Evolutionary conservation across 495 filamentous ascomycete species (phyloP).

Genomic region (Penicillium desertorum): DNA sequence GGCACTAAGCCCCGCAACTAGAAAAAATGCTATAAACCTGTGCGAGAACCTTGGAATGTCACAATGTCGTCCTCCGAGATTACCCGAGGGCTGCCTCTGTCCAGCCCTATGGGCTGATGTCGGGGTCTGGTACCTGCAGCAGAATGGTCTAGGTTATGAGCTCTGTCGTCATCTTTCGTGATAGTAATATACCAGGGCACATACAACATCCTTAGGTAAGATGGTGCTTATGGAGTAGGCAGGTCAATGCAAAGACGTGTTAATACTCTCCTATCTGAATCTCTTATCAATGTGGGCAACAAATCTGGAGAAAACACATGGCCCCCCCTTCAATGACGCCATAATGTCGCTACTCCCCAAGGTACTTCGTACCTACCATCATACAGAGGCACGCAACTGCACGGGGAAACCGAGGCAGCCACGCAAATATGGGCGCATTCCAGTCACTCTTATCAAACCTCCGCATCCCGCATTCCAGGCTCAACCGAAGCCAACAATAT

Average conservation of each 20-base stretch:
- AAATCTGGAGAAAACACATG: conserved; percentile 8
- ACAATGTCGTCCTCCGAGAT: conserved; percentile 25
- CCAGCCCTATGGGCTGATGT: conserved; percentile 21
- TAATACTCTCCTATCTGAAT: background rate
- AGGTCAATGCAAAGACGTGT: background rate
- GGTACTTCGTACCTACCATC: background rate
- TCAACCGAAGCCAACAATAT: background rate
- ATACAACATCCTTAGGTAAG: background rate
- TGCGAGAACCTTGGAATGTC: conserved; percentile 15
- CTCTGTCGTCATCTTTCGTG: conserved; percentile 6
- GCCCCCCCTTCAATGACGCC: background rate
- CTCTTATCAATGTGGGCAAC: conserved; percentile 1
- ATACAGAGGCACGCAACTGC: background rate
- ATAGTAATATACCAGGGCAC: background rate
- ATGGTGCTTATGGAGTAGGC: background rate
- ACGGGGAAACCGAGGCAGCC: background rate
- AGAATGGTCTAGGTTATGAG: conserved; percentile 23
- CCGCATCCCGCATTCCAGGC: background rate
- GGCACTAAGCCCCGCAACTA: conserved; percentile 27
- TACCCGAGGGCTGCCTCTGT: conserved; percentile 15
- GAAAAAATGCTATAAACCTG: background rate
- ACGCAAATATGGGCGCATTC: background rate
- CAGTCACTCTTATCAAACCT: conserved; percentile 1
- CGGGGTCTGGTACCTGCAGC: conserved; percentile 25
- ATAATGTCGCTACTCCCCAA: background rate